Percentiles rank a stretch among this genome's conserved stretches.
These are phyloP conservation scores for Porcisia deanei DNA, from an alignment of 208 protist species.

Conservation along the genomic window DNA sequence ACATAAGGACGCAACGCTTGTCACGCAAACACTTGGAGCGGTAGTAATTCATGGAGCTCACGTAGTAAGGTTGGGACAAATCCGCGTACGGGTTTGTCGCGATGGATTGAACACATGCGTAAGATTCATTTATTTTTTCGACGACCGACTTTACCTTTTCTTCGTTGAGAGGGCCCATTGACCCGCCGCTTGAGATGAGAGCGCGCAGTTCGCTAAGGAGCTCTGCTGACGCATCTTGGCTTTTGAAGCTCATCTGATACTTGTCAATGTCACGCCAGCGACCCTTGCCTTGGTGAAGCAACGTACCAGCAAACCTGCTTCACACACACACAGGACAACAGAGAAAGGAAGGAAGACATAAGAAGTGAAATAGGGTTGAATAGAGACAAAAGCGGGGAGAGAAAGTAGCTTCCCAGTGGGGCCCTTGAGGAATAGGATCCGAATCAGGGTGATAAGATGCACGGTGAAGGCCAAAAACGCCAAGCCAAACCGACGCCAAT, in stretches of 20 bases:
- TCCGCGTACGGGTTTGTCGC: conserved; percentile 73
- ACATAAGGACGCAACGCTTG: conserved; percentile 81
- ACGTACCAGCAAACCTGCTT: neutral
- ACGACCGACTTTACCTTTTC: conserved; percentile 65
- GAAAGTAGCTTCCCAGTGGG: neutral
- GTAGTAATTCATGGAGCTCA: conserved; percentile 72
- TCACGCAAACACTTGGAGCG: conserved; percentile 73
- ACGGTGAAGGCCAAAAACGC: neutral
- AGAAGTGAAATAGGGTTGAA: neutral
- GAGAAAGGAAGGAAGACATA: neutral
- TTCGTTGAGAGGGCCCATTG: conserved; percentile 67
- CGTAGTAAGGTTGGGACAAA: conserved; percentile 72
- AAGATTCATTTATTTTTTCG: conserved; percentile 57
- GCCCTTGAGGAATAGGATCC: neutral
- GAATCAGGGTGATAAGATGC: neutral
- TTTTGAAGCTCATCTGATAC: conserved; percentile 21
- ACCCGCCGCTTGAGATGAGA: conserved; percentile 67
- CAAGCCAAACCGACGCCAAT: neutral
- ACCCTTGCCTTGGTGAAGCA: neutral
- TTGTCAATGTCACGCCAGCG: neutral
- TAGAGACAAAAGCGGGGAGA: neutral
- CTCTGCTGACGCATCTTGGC: conserved; percentile 65
- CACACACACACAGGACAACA: neutral
- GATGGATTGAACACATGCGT: conserved; percentile 58
- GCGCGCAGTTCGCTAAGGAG: conserved; percentile 82